Percentiles rank a stretch among this genome's conserved stretches.
Conservation (phyloP, 139 green algal genomes). For the Astrephomene gubernaculifera region DNA sequence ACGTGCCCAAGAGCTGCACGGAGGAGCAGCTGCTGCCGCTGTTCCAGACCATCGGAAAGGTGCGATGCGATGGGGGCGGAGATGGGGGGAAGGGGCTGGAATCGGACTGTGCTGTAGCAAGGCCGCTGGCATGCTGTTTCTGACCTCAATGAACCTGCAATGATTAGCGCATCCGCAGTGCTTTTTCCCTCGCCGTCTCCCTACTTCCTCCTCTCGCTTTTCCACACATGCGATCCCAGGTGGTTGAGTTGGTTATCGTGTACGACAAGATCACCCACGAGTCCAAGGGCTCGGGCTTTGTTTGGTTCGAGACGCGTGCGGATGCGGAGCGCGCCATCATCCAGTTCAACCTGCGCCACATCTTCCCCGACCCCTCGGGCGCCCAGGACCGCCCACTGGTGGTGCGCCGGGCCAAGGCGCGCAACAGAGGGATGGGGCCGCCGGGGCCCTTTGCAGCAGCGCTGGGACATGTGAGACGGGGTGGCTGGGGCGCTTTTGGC, state of each 20-base stretch:
- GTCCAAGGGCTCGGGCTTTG: constrained; percentile 76
- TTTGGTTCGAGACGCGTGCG: constrained; percentile 60
- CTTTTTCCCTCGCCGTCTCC: too few species aligned
- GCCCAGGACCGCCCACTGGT: constrained; percentile 71
- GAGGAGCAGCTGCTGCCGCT: constrained; percentile 71
- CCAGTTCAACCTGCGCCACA: constrained; percentile 66
- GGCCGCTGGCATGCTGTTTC: too few species aligned
- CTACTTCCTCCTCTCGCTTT: too few species aligned
- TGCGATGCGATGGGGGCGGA: constrained; percentile 10
- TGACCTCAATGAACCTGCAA: too few species aligned
- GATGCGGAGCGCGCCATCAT: constrained; percentile 63
- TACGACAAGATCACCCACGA: constrained; percentile 69
- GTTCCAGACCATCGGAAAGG: constrained; percentile 69
- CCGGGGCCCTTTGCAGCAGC: background rate
- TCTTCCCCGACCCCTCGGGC: constrained; percentile 51
- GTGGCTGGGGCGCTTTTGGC: background rate
- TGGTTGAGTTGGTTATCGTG: constrained; percentile 72
- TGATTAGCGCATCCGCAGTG: too few species aligned
- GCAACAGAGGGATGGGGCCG: background rate
- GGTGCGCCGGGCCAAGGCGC: constrained; percentile 67
- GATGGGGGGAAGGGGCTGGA: too few species aligned
- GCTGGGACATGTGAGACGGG: background rate
- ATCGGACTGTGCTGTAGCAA: too few species aligned
- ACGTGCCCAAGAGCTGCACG: constrained; percentile 71
- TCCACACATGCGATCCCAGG: too few species aligned